These are phyloP conservation scores for Colletotrichum gigasporum DNA, from an alignment of 2,329 filamentous ascomycete species.

Conservation along the genomic window DNA sequence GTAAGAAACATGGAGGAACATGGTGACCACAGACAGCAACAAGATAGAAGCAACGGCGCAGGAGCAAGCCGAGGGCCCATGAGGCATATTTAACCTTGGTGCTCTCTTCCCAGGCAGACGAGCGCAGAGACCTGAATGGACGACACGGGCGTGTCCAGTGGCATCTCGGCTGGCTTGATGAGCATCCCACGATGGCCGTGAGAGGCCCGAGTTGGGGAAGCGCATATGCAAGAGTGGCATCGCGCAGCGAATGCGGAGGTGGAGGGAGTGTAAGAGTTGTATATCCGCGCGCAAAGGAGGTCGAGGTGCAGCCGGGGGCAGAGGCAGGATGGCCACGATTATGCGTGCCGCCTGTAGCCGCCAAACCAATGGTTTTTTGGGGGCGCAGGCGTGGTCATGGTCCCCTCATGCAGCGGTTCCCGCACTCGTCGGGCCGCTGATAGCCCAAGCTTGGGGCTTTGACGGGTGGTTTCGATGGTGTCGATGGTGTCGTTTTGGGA, in stretches of 20 bases:
- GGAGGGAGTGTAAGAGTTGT: constrained; percentile 21
- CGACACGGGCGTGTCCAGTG: background rate
- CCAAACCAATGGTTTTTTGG: constrained; percentile 27
- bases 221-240: constrained; percentile 19
- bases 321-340: constrained; percentile 23
- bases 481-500: constrained; percentile 14
- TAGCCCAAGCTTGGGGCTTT: constrained; percentile 18
- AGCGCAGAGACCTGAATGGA: background rate
- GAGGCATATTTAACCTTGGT: constrained; percentile 25
- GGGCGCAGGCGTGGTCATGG: constrained; percentile 13
- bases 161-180: constrained; percentile 5
- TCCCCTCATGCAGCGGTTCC: constrained; percentile 21
- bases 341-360: constrained; percentile 23
- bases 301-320: constrained; percentile 3
- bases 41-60: background rate
- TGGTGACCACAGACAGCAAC: background rate
- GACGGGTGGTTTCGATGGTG: too few relatives aligned
- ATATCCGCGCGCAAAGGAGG: constrained; percentile 11
- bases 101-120: background rate
- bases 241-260: constrained; percentile 24
- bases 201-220: constrained; percentile 17
- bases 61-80: background rate
- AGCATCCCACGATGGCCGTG: constrained; percentile 11
- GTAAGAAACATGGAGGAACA: constrained; percentile 7
- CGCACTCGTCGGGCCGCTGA: constrained; percentile 28